Percentiles rank a stretch among this genome's conserved stretches.
Evolutionary conservation across 768 basidiomycete species (phyloP).

Genomic region (Pleurotus ostreatus): DNA sequence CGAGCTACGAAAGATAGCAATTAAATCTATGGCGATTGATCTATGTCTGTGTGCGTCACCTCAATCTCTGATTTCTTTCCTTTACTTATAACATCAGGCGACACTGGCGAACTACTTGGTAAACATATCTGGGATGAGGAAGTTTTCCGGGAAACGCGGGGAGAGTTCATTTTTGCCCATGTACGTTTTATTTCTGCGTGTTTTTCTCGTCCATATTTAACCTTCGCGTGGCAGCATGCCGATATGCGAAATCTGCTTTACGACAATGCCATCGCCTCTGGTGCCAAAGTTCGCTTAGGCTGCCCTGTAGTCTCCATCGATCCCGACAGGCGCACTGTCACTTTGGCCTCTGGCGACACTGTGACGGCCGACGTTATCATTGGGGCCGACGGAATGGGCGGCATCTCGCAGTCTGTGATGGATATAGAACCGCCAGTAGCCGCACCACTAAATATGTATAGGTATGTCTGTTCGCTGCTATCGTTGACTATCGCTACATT

Average conservation of each 20-base stretch:
- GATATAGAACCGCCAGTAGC: conserved; percentile 18
- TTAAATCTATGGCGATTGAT: conserved; percentile 22
- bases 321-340: conserved; percentile 24
- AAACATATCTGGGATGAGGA: conserved; percentile 48
- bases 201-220: neutral
- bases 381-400: conserved; percentile 50
- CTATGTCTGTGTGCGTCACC: conserved; percentile 13
- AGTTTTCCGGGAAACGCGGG: conserved; percentile 40
- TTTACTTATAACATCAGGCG: conserved; percentile 26
- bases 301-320: conserved; percentile 26
- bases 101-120: conserved; percentile 47
- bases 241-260: conserved; percentile 50
- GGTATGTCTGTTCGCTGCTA: conserved; percentile 25
- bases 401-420: conserved; percentile 30
- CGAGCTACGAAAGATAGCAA: conserved; percentile 17
- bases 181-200: conserved; percentile 28
- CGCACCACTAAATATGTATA: conserved; percentile 35
- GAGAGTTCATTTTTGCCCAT: conserved; percentile 32
- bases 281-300: conserved; percentile 37
- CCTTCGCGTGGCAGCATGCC: conserved; percentile 33
- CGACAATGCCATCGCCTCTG: conserved; percentile 37
- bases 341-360: conserved; percentile 34
- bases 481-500: neutral
- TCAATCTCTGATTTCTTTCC: neutral
- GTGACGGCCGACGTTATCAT: conserved; percentile 48